phyloP scores from a whole-genome alignment of 495 filamentous ascomycete species.

The Parachaetomium inaequale region DNA sequence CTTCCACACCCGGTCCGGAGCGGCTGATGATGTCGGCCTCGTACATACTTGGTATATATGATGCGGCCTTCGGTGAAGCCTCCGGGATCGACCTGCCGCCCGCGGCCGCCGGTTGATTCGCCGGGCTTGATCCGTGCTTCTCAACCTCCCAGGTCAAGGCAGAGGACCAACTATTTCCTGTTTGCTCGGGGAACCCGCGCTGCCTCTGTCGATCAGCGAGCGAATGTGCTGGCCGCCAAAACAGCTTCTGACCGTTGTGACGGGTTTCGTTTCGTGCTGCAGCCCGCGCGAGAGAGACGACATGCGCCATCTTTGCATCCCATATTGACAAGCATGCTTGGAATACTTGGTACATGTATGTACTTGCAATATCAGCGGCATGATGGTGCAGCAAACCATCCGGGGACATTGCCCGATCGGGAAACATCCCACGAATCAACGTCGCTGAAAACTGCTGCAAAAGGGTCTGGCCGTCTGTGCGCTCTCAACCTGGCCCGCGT shows the following conservation, averaged over 20 bases:
- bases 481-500: not conserved
- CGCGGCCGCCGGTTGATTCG: not conserved
- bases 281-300: not conserved
- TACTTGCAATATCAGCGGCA: conserved; percentile 8
- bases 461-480: not conserved
- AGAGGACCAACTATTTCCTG: no score
- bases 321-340: not conserved
- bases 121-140: not conserved
- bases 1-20: not conserved
- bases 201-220: not conserved
- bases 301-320: not conserved
- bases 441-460: not conserved
- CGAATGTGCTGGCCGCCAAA: not conserved
- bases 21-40: not conserved
- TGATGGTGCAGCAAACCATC: conserved; percentile 8
- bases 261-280: not conserved
- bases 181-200: not conserved
- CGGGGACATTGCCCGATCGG: conserved; percentile 12
- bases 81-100: not conserved
- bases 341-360: no score
- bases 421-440: conserved; percentile 15
- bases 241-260: not conserved
- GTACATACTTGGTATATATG: not conserved
- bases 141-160: not conserved
- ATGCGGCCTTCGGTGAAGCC: not conserved